phyloP scores from a whole-genome alignment of 1,284 basidiomycete genomes.

The Pseudozyma thailandica region DNA sequence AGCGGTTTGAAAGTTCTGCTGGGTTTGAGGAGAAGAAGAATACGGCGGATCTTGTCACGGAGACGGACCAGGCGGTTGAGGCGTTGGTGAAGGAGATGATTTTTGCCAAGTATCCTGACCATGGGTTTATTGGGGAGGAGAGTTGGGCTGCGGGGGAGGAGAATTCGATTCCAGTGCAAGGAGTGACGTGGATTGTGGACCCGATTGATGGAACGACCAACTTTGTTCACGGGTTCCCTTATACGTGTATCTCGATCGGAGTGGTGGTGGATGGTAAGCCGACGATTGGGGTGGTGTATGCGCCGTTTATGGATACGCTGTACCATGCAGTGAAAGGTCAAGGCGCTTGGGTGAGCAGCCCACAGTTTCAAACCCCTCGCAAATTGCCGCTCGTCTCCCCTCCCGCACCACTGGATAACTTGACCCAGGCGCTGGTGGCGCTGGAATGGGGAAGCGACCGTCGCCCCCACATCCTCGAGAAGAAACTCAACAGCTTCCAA shows the following conservation, averaged over 20 bases:
- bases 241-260: conserved; percentile 89
- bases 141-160: conserved; percentile 81
- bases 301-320: conserved; percentile 83
- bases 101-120: conserved; percentile 77
- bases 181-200: conserved; percentile 91
- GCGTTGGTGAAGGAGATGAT: conserved; percentile 82
- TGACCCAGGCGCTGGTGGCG: conserved; percentile 84
- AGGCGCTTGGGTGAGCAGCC: conserved; percentile 77
- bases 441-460: conserved; percentile 94
- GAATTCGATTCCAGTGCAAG: conserved; percentile 77
- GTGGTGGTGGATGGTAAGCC: conserved; percentile 83
- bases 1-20: conserved; percentile 61
- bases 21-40: conserved; percentile 64
- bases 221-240: conserved; percentile 82
- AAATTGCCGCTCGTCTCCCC: conserved; percentile 75
- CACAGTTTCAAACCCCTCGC: conserved; percentile 69
- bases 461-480: conserved; percentile 70
- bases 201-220: conserved; percentile 91
- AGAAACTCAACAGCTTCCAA: conserved; percentile 79
- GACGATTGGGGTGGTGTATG: conserved; percentile 76
- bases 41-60: conserved; percentile 79
- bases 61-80: conserved; percentile 93
- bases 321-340: conserved; percentile 83
- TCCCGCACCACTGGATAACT: conserved; percentile 78
- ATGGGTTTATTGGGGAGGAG: conserved; percentile 89